Base-by-base conservation (phyloP, 305 asterid genomes). In the Fraxinus velutina region DNA sequence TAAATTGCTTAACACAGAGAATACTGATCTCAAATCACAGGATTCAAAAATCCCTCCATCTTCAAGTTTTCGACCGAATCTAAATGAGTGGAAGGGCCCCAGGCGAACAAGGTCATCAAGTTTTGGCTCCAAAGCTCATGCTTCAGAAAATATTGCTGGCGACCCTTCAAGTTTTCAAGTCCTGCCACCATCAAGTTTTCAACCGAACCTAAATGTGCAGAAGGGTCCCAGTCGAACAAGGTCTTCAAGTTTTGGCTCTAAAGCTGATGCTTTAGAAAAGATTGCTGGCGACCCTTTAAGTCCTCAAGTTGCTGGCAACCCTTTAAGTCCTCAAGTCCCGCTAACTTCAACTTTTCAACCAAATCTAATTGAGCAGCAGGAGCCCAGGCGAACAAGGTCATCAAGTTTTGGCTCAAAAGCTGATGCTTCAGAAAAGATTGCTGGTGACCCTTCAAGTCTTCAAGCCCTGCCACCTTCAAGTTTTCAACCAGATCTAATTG, bases 51-150 rank as follows among this genome's bases (percentile, higher is more conserved):
- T 74, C 73, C 84, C 88, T 2, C 76, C 84, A 24, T 70, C 85
- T 68, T 84, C 89, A 42, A 85, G 27, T 79, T 83, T 77, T 79
- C 82, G 86, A 19, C 62, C 70, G 36, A 76, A 84, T 80, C 72
- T 52, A 72, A 80, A 80, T 78, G 89, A 80, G 44, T 84, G 39
- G 78, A 86, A 81, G 72, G 90, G 86, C 52, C 76, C 77, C 22
- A 86, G 73, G 76, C 86, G 24, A 78, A 88, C 89, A 29, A 84
- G 82, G 79, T 44, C 84, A 72, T 82, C 88, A 42, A 84, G 80
- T 87, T 78, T 86, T 84, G 87, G 79, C 85, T 79, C 85, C 76
- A 87, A 84, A 73, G 79, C 60, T 21, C 91, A 85, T 83, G 85
- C 79, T 80, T 83, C 87, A 55, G 89, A 71, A 79, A 88, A 86